phyloP scores from a whole-genome alignment of 1,139 yeast species.

The Yarrowia galli region DNA sequence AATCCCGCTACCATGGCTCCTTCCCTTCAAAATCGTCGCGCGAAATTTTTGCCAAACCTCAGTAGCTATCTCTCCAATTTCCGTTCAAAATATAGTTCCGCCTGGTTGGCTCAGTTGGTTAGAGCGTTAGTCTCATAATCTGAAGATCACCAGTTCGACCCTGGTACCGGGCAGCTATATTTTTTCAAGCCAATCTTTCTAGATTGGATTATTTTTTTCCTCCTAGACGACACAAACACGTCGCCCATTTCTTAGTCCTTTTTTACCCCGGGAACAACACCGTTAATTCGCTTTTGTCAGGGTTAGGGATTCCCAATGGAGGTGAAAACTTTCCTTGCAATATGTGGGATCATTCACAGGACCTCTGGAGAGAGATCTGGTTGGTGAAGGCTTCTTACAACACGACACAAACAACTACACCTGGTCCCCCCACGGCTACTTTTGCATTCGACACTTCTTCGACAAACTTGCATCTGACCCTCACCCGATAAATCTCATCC shows the following conservation, averaged over 20 bases:
- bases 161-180: conserved; percentile 34
- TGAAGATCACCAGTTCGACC: conserved; percentile 39
- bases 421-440: too few species aligned
- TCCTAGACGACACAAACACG: too few species aligned
- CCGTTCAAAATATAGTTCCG: neutral
- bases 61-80: neutral
- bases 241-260: too few species aligned
- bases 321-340: conserved; percentile 24
- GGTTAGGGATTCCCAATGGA: conserved; percentile 27
- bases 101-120: conserved; percentile 39
- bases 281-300: neutral
- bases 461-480: too few species aligned
- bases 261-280: neutral
- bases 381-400: too few species aligned
- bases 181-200: too few species aligned
- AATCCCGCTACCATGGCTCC: neutral
- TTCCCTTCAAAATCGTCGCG: neutral
- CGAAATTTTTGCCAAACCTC: neutral
- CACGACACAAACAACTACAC: too few species aligned
- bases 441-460: neutral
- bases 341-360: conserved; percentile 25
- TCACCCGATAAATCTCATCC: too few species aligned
- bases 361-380: too few species aligned
- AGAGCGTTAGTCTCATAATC: conserved; percentile 39
- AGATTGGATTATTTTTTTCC: too few species aligned